Conservation (phyloP, 257 asterid genomes). For the Nicotiana tomentosiformis region DNA sequence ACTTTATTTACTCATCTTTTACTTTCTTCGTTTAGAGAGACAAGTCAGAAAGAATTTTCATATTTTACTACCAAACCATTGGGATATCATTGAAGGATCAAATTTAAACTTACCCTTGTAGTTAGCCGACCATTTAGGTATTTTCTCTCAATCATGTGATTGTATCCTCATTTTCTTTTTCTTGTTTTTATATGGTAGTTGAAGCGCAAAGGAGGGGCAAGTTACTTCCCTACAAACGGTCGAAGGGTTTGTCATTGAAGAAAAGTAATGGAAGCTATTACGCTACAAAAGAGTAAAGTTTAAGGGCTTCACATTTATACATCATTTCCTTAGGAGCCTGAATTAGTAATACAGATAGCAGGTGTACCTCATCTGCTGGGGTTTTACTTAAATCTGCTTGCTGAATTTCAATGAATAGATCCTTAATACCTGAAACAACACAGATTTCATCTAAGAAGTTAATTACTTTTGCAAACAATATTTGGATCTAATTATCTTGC, state of each 20-base stretch:
- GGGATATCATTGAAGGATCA: neutral
- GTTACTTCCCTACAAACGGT: neutral
- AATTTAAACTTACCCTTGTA: neutral
- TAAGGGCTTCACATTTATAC: neutral
- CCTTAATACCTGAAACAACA: conserved; percentile 58
- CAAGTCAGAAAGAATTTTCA: neutral
- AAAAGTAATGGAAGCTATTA: neutral
- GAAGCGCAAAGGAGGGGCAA: neutral
- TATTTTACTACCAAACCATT: no score
- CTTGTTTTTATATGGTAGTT: neutral
- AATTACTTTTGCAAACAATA: neutral
- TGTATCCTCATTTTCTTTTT: neutral
- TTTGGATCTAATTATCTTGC: neutral
- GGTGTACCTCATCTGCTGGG: conserved; percentile 74
- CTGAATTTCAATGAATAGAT: conserved; percentile 43
- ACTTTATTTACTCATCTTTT: neutral
- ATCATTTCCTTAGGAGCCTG: neutral
- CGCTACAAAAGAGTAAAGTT: neutral
- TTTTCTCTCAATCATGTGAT: neutral
- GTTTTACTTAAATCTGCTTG: conserved; percentile 55
- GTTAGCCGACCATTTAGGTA: neutral
- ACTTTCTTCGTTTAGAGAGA: neutral
- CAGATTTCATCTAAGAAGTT: neutral
- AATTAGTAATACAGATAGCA: neutral
- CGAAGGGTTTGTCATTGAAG: neutral